Evolutionary conservation across 148 eudicot species (phyloP).

Genomic region (Vaccinium darrowii): DNA sequence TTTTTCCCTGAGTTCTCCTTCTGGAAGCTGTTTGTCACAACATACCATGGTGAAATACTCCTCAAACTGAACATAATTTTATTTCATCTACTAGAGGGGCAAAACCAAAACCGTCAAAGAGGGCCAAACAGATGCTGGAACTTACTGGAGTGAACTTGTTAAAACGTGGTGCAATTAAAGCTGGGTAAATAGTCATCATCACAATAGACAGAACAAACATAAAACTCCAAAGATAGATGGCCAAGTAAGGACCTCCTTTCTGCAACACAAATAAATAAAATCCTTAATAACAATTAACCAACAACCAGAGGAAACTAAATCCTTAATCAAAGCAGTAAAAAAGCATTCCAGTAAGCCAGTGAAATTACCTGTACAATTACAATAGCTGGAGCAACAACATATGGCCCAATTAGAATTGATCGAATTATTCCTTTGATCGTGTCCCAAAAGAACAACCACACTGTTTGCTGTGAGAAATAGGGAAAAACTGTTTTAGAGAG

Average conservation of each 20-base stretch:
- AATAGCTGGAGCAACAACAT: constrained; percentile 90
- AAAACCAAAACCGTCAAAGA: not conserved
- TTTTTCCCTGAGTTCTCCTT: constrained; percentile 77
- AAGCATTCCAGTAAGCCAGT: not conserved
- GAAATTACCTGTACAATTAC: constrained; percentile 80
- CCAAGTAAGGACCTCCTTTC: constrained; percentile 99
- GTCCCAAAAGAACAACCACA: constrained; percentile 81
- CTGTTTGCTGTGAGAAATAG: constrained; percentile 72
- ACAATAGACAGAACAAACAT: constrained; percentile 84
- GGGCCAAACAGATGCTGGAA: constrained; percentile 6
- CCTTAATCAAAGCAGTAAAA: no score
- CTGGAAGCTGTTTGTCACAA: constrained; percentile 67
- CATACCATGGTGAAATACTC: constrained; percentile 12
- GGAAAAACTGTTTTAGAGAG: constrained; percentile 1
- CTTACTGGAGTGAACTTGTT: constrained; percentile 98
- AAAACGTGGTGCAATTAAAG: constrained; percentile 90
- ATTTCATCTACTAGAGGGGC: constrained; percentile 6
- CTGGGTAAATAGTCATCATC: constrained; percentile 94
- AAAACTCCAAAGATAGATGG: constrained; percentile 97
- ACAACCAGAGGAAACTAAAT: not conserved
- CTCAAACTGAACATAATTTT: not conserved
- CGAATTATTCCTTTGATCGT: constrained; percentile 80
- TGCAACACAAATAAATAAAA: constrained; percentile 39
- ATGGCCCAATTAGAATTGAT: constrained; percentile 79
- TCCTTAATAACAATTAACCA: not conserved